phyloP scores from a whole-genome alignment of 345 rosid species.

The Sisymbrium altissimum region DNA sequence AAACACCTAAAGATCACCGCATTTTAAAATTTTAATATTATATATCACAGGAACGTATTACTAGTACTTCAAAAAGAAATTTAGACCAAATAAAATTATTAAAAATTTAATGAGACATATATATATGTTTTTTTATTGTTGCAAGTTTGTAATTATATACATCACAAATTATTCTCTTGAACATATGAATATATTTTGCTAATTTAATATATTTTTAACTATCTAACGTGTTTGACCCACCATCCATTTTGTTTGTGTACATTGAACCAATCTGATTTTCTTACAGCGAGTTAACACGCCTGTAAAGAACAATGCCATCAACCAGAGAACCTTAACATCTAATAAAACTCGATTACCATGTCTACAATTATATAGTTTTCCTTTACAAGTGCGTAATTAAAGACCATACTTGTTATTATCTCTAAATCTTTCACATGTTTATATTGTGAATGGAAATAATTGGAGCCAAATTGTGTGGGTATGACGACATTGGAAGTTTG shows the following conservation, averaged over 20 bases:
- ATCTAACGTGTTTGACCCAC: background rate
- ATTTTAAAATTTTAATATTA: background rate
- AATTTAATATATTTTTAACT: background rate
- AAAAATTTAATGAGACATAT: background rate
- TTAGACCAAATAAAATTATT: background rate
- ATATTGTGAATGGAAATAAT: constrained; percentile 20
- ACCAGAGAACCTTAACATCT: background rate
- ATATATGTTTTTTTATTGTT: too few species aligned
- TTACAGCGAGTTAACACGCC: background rate
- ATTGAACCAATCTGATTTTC: background rate
- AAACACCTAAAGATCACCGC: background rate
- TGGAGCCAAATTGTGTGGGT: constrained; percentile 30
- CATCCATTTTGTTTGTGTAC: background rate
- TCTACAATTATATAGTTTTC: background rate
- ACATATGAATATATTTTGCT: background rate
- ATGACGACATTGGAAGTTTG: constrained; percentile 12
- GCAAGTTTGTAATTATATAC: background rate
- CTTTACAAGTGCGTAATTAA: background rate
- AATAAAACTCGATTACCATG: background rate
- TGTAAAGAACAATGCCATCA: background rate
- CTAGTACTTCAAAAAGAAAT: background rate
- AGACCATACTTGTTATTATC: background rate
- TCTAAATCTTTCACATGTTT: background rate
- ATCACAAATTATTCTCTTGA: background rate
- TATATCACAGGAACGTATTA: background rate